phyloP scores from a whole-genome alignment of 495 filamentous ascomycete genomes.

The Lophium mytilinum region DNA sequence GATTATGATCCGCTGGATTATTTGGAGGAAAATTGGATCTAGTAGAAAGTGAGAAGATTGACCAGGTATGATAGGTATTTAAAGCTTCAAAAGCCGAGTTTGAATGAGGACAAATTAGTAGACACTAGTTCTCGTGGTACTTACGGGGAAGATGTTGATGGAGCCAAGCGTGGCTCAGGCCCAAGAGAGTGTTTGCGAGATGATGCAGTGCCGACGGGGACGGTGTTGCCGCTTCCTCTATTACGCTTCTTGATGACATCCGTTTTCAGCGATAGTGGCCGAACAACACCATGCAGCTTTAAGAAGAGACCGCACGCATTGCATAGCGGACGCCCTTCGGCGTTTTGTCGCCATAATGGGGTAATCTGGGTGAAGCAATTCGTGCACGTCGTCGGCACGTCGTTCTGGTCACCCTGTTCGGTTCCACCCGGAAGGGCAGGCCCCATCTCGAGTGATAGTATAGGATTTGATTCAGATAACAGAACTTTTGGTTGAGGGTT shows the following conservation, averaged over 20 bases:
- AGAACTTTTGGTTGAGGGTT: too few relatives aligned
- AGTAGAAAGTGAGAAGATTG: slow-evolving; percentile 48
- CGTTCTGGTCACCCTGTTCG: slow-evolving; percentile 61
- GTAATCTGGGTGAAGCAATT: slow-evolving; percentile 99
- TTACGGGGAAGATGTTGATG: too few relatives aligned
- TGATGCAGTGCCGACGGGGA: slow-evolving; percentile 62
- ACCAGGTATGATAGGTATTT: too few relatives aligned
- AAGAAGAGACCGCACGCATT: slow-evolving; percentile 97
- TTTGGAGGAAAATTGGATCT: slow-evolving; percentile 75
- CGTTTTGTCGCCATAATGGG: slow-evolving; percentile 92
- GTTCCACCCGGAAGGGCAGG: slow-evolving; percentile 75
- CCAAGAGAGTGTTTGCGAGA: slow-evolving; percentile 82
- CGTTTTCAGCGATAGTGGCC: slow-evolving; percentile 89
- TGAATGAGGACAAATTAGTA: too few relatives aligned
- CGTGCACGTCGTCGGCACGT: slow-evolving; percentile 85
- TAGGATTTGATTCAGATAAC: too few relatives aligned
- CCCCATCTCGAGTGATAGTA: too few relatives aligned
- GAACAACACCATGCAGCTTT: slow-evolving; percentile 92
- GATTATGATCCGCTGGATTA: slow-evolving; percentile 95
- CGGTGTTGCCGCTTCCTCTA: slow-evolving; percentile 74
- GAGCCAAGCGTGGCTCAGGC: too few relatives aligned
- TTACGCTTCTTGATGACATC: slow-evolving; percentile 99
- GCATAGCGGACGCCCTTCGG: slow-evolving; percentile 92
- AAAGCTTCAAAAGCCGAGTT: too few relatives aligned
- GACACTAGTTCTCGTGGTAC: too few relatives aligned